Conservation (phyloP, 345 rosid genomes). For the Laguncularia racemosa region DNA sequence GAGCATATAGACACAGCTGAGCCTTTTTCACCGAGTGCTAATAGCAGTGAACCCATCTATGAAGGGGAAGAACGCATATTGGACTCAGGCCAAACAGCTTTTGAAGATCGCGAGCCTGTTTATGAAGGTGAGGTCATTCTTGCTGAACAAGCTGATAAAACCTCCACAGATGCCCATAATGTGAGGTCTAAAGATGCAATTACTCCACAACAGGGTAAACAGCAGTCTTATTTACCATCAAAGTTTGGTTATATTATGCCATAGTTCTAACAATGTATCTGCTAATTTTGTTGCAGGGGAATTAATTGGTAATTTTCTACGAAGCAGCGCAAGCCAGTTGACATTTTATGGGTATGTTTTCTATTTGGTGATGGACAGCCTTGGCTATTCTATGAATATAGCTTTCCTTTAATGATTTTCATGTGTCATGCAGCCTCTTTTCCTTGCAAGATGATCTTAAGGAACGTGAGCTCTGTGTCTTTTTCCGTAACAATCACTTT, state of each 20-base stretch:
- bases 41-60: slow-evolving; percentile 85
- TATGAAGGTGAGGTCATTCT: slow-evolving; percentile 97
- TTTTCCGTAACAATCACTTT: slow-evolving; percentile 97
- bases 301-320: slow-evolving; percentile 66
- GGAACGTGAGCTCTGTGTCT: slow-evolving; percentile 94
- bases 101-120: slow-evolving; percentile 72
- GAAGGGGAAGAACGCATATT: slow-evolving; percentile 94
- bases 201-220: slow-evolving; percentile 65
- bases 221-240: not conserved
- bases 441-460: slow-evolving; percentile 84
- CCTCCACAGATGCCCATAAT: slow-evolving; percentile 25
- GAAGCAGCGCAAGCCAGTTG: slow-evolving; percentile 80
- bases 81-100: slow-evolving; percentile 44
- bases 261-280: slow-evolving; percentile 1
- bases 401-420: slow-evolving; percentile 4
- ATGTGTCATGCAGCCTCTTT: slow-evolving; percentile 58
- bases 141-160: slow-evolving; percentile 68
- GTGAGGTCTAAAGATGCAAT: slow-evolving; percentile 44
- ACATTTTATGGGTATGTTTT: slow-evolving; percentile 75
- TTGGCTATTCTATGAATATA: not conserved
- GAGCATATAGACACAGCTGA: slow-evolving; percentile 42
- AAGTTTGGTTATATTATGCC: not conserved
- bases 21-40: slow-evolving; percentile 41
- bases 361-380: slow-evolving; percentile 7
- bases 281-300: slow-evolving; percentile 50